phyloP scores from a whole-genome alignment of 2,329 filamentous ascomycete genomes.

The Curvularia spicifera region DNA sequence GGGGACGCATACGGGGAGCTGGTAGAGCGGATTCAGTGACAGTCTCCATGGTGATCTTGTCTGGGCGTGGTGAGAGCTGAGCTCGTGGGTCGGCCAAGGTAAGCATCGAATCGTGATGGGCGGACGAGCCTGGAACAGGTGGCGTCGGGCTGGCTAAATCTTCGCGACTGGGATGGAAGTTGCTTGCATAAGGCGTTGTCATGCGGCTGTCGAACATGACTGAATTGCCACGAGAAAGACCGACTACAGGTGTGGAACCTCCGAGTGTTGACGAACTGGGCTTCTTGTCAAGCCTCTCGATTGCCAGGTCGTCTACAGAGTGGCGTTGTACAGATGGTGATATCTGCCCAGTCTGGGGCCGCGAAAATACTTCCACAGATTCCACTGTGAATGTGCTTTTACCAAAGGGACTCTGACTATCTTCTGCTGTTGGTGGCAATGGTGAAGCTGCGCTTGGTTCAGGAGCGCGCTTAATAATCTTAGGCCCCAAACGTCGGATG shows the following conservation, averaged over 20 bases:
- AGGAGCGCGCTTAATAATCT: slow-evolving; percentile 12
- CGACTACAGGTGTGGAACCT: slow-evolving; percentile 26
- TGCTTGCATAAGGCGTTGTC: slow-evolving; percentile 31
- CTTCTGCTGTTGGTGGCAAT: neutral
- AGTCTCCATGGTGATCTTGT: slow-evolving; percentile 40
- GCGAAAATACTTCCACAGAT: slow-evolving; percentile 1
- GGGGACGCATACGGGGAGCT: slow-evolving; percentile 37
- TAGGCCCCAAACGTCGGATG: slow-evolving; percentile 28
- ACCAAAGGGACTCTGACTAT: slow-evolving; percentile 13
- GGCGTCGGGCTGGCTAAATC: slow-evolving; percentile 14
- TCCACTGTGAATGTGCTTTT: slow-evolving; percentile 6
- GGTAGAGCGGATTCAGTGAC: slow-evolving; percentile 41
- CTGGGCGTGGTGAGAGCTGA: slow-evolving; percentile 4
- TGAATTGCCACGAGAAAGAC: slow-evolving; percentile 30
- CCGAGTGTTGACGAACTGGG: slow-evolving; percentile 28
- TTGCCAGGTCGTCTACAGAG: slow-evolving; percentile 33
- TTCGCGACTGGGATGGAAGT: slow-evolving; percentile 25
- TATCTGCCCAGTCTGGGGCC: slow-evolving; percentile 2
- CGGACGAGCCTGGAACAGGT: neutral
- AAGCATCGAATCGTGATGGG: slow-evolving; percentile 22
- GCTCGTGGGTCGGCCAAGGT: slow-evolving; percentile 19
- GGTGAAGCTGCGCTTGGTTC: neutral
- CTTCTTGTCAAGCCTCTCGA: slow-evolving; percentile 28
- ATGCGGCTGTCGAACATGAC: slow-evolving; percentile 32
- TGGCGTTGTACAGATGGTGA: slow-evolving; percentile 19